Evolutionary conservation across 139 green algal genomes (phyloP).

Genomic region (Haematococcus lacustris): DNA sequence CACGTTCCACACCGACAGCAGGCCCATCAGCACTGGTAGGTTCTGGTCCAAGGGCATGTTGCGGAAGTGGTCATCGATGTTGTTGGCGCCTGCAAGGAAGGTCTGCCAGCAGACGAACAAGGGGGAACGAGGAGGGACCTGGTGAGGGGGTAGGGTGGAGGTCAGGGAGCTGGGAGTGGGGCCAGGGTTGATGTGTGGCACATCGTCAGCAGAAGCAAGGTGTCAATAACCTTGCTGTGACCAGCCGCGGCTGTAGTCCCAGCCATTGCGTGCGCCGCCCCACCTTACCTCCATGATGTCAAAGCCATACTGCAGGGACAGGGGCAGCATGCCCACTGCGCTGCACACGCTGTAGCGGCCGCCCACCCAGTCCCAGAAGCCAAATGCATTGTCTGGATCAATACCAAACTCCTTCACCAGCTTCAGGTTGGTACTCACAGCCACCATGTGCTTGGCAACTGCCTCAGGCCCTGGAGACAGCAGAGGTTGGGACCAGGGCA

Average conservation of each 20-base stretch:
- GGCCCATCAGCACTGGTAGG: conserved; percentile 91
- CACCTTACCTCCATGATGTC: conserved; percentile 50
- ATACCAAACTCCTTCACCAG: conserved; percentile 98
- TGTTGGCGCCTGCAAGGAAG: conserved; percentile 82
- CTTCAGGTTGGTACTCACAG: conserved; percentile 97
- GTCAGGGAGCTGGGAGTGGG: too few relatives aligned
- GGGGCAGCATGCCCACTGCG: conserved; percentile 92
- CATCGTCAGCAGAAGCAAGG: too few relatives aligned
- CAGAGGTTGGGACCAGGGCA: too few relatives aligned
- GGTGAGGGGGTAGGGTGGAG: too few relatives aligned
- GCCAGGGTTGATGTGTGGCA: too few relatives aligned
- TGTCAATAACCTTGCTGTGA: too few relatives aligned
- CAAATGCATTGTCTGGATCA: conserved; percentile 95
- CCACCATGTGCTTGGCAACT: conserved; percentile 98
- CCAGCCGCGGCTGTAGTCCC: too few relatives aligned
- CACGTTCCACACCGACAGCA: conserved; percentile 93
- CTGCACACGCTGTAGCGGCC: conserved; percentile 94
- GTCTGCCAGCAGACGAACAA: too few relatives aligned
- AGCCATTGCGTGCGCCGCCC: conserved; percentile 9
- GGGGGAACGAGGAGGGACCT: too few relatives aligned
- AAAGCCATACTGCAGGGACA: conserved; percentile 96
- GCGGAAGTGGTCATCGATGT: conserved; percentile 90
- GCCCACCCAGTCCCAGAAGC: conserved; percentile 96
- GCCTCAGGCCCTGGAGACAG: conserved; percentile 48
- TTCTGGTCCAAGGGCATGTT: conserved; percentile 80